Base-by-base conservation (phyloP, 179 eudicot genomes). In the Heliamphora pulchella region DNA sequence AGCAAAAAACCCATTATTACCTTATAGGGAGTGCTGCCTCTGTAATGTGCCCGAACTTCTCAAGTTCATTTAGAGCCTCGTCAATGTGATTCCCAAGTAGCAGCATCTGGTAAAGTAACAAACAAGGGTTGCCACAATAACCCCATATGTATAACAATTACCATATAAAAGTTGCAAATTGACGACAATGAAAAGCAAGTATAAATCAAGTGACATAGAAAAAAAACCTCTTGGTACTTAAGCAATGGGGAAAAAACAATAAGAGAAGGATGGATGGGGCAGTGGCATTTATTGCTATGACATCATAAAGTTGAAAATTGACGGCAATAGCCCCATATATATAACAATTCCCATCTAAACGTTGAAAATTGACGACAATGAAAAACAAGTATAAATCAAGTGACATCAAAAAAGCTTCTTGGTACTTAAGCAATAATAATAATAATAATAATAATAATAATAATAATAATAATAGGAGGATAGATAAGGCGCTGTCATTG, bases 41-140 rank as follows among this genome's bases (percentile, higher is more conserved):
- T 39, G 91, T 88, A 79, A 64, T 81, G 67, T 77, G 69, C 87
- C 81, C 82, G 63, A 82, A 85, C 76, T 83, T 88, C 80, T 90
- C 91, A 44, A 91, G 80, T 85, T 87, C 91, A 82, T 79, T 80
- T 5, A 94, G 79, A 78, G 97, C 97, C 86, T 93, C 94, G 22
- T 88, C 79, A 66, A 90, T 88, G 18, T 84, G 86, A 82, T 88
- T 89, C 78, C 87, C 93, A 70, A 91, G 86, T 78, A 94, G 73
- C 86, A 94, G 88, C 88, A 94, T 81, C 98, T 94, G 85, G 48
- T 68, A 75, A 85, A 67, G 73, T 39, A 64, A 54, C 14, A 62
- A 81, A 74, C 78, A 64, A 20, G 9, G 22, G 20, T 66, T n/a
- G 69, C 15, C 31, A 55, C 41, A 31, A 31, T 31, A 31, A 31